Evolutionary conservation across 805 yeast species (phyloP).

Genomic region (Cyberlindnera galapagoensis): DNA sequence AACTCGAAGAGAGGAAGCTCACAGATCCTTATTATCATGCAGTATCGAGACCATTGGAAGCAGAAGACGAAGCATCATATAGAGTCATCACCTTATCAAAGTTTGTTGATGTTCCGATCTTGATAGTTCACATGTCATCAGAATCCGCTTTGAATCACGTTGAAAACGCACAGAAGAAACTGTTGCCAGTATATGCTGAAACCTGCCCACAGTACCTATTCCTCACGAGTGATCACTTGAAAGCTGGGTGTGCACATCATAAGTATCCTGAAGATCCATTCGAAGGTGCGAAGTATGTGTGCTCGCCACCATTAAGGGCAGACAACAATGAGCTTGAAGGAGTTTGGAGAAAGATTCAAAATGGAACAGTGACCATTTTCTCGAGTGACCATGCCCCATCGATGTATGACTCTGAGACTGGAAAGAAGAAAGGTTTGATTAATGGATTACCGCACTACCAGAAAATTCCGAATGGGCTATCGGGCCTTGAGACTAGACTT

Average conservation of each 20-base stretch:
- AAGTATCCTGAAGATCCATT: slow-evolving; percentile 27
- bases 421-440: slow-evolving; percentile 36
- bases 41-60: slow-evolving; percentile 36
- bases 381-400: slow-evolving; percentile 44
- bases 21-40: slow-evolving; percentile 41
- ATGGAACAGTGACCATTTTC: slow-evolving; percentile 42
- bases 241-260: slow-evolving; percentile 23
- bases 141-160: slow-evolving; percentile 35
- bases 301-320: slow-evolving; percentile 45
- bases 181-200: slow-evolving; percentile 40
- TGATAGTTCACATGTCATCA: slow-evolving; percentile 44
- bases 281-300: slow-evolving; percentile 43
- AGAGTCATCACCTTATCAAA: slow-evolving; percentile 39
- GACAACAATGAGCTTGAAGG: slow-evolving; percentile 33
- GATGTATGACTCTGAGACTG: slow-evolving; percentile 33
- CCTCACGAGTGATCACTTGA: slow-evolving; percentile 33
- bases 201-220: slow-evolving; percentile 46
- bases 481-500: slow-evolving; percentile 42
- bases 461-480: slow-evolving; percentile 42
- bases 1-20: slow-evolving; percentile 30
- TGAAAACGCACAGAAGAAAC: slow-evolving; percentile 33
- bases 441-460: slow-evolving; percentile 36
- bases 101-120: slow-evolving; percentile 37
- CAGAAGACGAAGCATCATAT: slow-evolving; percentile 45
- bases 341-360: slow-evolving; percentile 38